These are phyloP conservation scores for Barbarea vulgaris DNA, from an alignment of 345 rosid genomes.

Conservation along the genomic window DNA sequence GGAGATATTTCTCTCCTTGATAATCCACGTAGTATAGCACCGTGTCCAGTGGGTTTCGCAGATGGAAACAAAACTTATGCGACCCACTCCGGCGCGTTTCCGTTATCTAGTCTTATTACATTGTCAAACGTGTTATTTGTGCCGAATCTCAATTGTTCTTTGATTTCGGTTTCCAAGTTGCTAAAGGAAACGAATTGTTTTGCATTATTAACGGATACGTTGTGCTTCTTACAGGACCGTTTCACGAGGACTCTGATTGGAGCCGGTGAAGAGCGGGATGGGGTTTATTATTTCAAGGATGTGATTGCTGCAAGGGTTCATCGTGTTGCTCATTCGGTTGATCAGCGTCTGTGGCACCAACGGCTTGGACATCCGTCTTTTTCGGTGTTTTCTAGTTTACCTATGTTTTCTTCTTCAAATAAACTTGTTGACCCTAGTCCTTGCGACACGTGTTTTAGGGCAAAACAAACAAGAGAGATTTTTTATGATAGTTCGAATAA, in stretches of 20 bases:
- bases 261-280: background rate
- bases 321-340: background rate
- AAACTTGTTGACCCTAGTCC: background rate
- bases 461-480: background rate
- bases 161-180: no score
- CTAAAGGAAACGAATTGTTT: no score
- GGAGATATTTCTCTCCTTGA: no score
- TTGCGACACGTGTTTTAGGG: background rate
- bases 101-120: no score
- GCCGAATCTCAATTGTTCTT: no score
- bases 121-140: no score
- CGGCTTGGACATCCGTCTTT: background rate
- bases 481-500: background rate
- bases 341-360: background rate
- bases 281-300: background rate
- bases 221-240: no score
- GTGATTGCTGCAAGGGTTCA: background rate
- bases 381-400: background rate
- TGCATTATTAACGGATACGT: no score
- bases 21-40: no score
- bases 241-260: background rate
- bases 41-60: no score
- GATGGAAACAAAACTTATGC: no score
- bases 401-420: background rate
- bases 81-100: no score